A percentile compares a stretch with the other conserved stretches of the same genome.
These are phyloP conservation scores for Exophiala phaeomuriformis DNA, from an alignment of 2,329 filamentous ascomycete species.

Conservation along the genomic window DNA sequence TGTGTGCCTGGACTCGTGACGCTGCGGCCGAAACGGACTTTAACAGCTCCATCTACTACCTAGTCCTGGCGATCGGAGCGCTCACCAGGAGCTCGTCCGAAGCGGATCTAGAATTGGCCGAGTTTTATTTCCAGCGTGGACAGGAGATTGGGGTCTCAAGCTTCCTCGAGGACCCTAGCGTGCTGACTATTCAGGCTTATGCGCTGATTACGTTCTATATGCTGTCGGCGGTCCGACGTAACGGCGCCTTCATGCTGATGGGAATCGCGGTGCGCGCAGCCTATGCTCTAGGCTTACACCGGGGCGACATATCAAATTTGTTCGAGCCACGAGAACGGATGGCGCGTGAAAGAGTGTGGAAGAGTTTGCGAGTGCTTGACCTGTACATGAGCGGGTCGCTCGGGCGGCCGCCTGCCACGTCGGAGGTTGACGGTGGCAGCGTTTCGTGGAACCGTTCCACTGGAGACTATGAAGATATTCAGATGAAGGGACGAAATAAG, in stretches of 20 bases:
- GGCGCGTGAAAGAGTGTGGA: slow-evolving; percentile 46
- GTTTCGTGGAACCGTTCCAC: slow-evolving; percentile 25
- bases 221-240: slow-evolving; percentile 46
- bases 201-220: slow-evolving; percentile 47
- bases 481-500: slow-evolving; percentile 35
- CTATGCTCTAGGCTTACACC: slow-evolving; percentile 47
- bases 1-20: slow-evolving; percentile 36
- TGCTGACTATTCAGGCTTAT: slow-evolving; percentile 47
- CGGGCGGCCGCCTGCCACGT: slow-evolving; percentile 48
- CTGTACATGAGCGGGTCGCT: slow-evolving; percentile 46
- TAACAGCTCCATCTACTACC: slow-evolving; percentile 44
- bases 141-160: slow-evolving; percentile 40
- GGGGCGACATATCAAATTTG: slow-evolving; percentile 46
- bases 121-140: slow-evolving; percentile 44
- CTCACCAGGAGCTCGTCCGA: slow-evolving; percentile 31
- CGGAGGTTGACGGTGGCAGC: slow-evolving; percentile 40
- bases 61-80: slow-evolving; percentile 46
- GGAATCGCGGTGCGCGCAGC: slow-evolving; percentile 47
- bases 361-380: slow-evolving; percentile 46
- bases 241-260: slow-evolving; percentile 48
- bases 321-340: slow-evolving; percentile 39
- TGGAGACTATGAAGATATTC: slow-evolving; percentile 34
- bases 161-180: slow-evolving; percentile 44
- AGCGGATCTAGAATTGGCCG: slow-evolving; percentile 36
- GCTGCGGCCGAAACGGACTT: slow-evolving; percentile 32